Conservation (phyloP, 73 alveolate species). For the Paramecium tetraurelia region DNA sequence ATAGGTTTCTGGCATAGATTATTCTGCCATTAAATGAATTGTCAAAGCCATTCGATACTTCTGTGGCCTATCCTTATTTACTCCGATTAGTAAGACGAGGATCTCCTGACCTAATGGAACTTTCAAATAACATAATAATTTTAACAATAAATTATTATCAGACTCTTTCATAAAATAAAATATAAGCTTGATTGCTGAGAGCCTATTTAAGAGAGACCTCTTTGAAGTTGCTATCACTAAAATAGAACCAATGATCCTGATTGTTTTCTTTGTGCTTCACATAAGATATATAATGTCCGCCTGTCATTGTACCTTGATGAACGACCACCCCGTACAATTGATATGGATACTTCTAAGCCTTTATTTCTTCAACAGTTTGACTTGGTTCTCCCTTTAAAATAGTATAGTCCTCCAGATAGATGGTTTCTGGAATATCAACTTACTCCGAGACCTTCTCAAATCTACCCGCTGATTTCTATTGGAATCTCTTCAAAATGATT, state of each 20-base stretch:
- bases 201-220: slow-evolving; percentile 46
- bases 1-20: neutral
- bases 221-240: slow-evolving; percentile 47
- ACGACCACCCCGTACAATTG: slow-evolving; percentile 55
- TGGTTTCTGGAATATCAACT: slow-evolving; percentile 48
- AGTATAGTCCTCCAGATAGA: slow-evolving; percentile 41
- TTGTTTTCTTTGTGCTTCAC: slow-evolving; percentile 54
- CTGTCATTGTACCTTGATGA: slow-evolving; percentile 55
- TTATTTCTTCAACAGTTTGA: slow-evolving; percentile 6
- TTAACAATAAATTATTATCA: neutral
- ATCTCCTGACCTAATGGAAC: neutral
- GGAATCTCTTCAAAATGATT: slow-evolving; percentile 47
- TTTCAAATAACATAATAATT: neutral
- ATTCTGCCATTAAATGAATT: neutral
- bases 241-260: slow-evolving; percentile 54
- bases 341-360: slow-evolving; percentile 11
- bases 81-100: neutral
- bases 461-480: slow-evolving; percentile 4
- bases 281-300: slow-evolving; percentile 64
- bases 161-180: slow-evolving; percentile 49
- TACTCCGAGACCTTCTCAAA: slow-evolving; percentile 54
- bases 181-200: slow-evolving; percentile 25
- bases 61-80: neutral
- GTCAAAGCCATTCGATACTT: neutral
- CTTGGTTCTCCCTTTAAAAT: slow-evolving; percentile 20